These are phyloP conservation scores for Amauroascus verrucosus DNA, from an alignment of 2,329 filamentous ascomycete genomes.

Conservation along the genomic window DNA sequence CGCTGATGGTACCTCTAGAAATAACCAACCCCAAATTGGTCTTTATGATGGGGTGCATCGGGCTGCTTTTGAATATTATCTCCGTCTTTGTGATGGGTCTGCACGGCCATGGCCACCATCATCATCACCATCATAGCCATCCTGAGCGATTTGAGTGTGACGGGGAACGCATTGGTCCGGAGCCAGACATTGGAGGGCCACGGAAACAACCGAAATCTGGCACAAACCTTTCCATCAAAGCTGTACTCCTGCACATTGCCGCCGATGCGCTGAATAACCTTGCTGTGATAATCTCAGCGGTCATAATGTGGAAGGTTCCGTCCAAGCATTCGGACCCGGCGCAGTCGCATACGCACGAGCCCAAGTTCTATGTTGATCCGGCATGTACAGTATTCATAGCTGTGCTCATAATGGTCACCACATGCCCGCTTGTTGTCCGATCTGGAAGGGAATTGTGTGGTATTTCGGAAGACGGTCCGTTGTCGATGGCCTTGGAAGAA, in stretches of 20 bases:
- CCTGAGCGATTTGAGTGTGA: neutral
- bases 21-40: conserved; percentile 57
- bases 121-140: neutral
- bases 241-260: conserved; percentile 57
- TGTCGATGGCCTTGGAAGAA: neutral
- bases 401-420: conserved; percentile 14
- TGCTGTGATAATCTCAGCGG: conserved; percentile 59
- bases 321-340: neutral
- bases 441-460: conserved; percentile 13
- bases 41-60: conserved; percentile 58
- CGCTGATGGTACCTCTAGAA: conserved; percentile 31
- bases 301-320: conserved; percentile 51
- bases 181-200: neutral
- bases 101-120: conserved; percentile 26
- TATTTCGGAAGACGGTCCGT: neutral
- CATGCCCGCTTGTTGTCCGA: conserved; percentile 11
- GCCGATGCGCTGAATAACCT: conserved; percentile 68
- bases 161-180: neutral
- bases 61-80: conserved; percentile 57
- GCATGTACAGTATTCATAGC: conserved; percentile 17
- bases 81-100: conserved; percentile 57
- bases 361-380: conserved; percentile 17
- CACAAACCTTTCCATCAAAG: conserved; percentile 15
- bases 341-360: neutral
- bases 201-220: neutral